A percentile compares a stretch with the other conserved stretches of the same genome.
These are phyloP conservation scores for Macrophomina phaseolina DNA, from an alignment of 2,329 filamentous ascomycete genomes.

Conservation along the genomic window DNA sequence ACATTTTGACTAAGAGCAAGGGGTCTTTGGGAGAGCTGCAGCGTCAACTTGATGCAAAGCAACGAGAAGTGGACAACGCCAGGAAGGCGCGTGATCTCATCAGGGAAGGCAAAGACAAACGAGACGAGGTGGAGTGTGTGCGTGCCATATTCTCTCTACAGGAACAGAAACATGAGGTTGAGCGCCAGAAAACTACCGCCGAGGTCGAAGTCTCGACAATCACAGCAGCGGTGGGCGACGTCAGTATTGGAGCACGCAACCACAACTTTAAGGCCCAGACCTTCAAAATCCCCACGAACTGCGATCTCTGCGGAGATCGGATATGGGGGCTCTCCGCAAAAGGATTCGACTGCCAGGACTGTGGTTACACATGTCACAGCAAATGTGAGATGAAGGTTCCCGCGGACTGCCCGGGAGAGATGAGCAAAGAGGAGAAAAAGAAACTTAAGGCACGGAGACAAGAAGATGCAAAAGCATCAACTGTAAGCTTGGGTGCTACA, in stretches of 20 bases:
- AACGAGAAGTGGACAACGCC: slow-evolving; percentile 79
- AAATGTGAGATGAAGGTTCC: slow-evolving; percentile 99
- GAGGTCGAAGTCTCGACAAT: slow-evolving; percentile 95
- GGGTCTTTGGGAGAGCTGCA: slow-evolving; percentile 78
- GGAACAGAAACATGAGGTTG: slow-evolving; percentile 82
- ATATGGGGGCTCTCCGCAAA: slow-evolving; percentile 98
- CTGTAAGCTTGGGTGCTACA: slow-evolving; percentile 51
- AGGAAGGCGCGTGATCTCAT: slow-evolving; percentile 77
- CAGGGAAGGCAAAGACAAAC: slow-evolving; percentile 82
- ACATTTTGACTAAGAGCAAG: slow-evolving; percentile 91
- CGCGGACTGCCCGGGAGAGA: slow-evolving; percentile 91
- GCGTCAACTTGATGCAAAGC: slow-evolving; percentile 83
- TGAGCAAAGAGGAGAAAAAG: slow-evolving; percentile 93
- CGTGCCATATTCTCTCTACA: slow-evolving; percentile 82
- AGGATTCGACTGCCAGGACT: slow-evolving; percentile 94
- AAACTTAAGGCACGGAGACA: slow-evolving; percentile 88
- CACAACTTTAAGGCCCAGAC: slow-evolving; percentile 99
- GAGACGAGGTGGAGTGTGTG: slow-evolving; percentile 86
- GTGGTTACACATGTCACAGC: slow-evolving; percentile 96
- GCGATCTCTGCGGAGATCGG: slow-evolving; percentile 92
- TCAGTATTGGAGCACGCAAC: slow-evolving; percentile 89
- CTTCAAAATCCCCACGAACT: slow-evolving; percentile 99
- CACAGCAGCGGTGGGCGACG: slow-evolving; percentile 86
- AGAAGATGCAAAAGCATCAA: slow-evolving; percentile 69
- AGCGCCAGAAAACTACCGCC: slow-evolving; percentile 82